phyloP scores from a whole-genome alignment of 2,329 filamentous ascomycete species.

The Stemphylium vesicarium region DNA sequence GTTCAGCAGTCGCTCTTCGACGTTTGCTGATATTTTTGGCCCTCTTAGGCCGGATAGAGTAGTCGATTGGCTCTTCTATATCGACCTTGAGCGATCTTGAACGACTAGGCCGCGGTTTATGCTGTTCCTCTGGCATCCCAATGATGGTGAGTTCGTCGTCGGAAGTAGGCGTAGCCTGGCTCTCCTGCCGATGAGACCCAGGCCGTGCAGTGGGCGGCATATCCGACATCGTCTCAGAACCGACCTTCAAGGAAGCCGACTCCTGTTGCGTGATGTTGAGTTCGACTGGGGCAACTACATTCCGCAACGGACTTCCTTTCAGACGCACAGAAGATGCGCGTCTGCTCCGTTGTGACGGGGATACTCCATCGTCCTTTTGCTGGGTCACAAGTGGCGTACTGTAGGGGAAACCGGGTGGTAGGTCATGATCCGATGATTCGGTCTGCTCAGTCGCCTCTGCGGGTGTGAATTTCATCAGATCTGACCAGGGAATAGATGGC shows the following conservation, averaged over 20 bases:
- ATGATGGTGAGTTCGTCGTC: constrained; percentile 36
- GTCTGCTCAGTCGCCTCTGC: constrained; percentile 14
- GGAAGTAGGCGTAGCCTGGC: constrained; percentile 5
- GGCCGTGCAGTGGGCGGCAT: not conserved
- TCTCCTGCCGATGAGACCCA: constrained; percentile 5
- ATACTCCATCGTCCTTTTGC: not conserved
- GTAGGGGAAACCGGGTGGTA: not conserved
- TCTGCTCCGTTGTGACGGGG: constrained; percentile 13
- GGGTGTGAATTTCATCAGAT: constrained; percentile 37
- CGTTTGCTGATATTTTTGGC: constrained; percentile 29
- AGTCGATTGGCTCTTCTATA: constrained; percentile 33
- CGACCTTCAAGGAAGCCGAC: not conserved
- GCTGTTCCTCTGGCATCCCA: constrained; percentile 41
- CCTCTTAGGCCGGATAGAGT: constrained; percentile 39
- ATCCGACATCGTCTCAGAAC: not conserved
- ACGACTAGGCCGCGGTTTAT: constrained; percentile 46
- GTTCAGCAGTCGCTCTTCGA: constrained; percentile 28
- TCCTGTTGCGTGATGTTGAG: not conserved
- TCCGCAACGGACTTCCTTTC: constrained; percentile 10
- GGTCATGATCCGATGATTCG: constrained; percentile 14
- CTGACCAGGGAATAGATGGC: constrained; percentile 47
- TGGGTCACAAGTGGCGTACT: not conserved
- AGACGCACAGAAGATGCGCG: constrained; percentile 8
- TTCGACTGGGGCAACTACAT: constrained; percentile 1
- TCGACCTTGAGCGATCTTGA: constrained; percentile 41